Evolutionary conservation across 31 red algal genomes (phyloP), one percentile per base, ranked within the genome.

Genomic region (Bonnemaisonia californica): DNA sequence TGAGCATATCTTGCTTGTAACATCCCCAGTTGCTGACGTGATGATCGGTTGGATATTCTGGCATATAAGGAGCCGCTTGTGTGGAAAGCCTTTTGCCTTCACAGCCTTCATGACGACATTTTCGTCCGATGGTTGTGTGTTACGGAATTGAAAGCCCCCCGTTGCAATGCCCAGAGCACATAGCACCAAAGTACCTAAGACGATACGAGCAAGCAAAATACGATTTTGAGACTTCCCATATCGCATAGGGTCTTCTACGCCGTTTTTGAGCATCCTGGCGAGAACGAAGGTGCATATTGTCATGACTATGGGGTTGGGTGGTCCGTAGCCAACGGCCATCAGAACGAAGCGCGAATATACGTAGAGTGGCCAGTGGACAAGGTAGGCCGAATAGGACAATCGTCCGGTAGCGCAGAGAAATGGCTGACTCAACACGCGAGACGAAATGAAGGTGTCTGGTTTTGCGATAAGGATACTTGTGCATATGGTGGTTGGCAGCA

Each of bases 351-450:
- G 69, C 34, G 41, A 0, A 1, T 22, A 62, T 1, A 87, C 80
- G 21, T 59, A 79, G 27, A 86, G 41, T 16, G 81, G 81, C 90
- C 90, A 93, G 47, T 93, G 90, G 32, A 82, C 29, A 24, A 93
- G 90, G 69, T 93, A 93, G 22, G 65, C 57, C 1, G 77, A 54
- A 55, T 93, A 93, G 39, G 76, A 79, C 38, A 82, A 55, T 3
- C 70, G 55, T 3, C 90, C 90, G 4, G 87, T 1, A 33, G 45
- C 60, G 34, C 26, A 64, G 22, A 75, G 36, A 31, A 34, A 22
- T 1, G 19, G 71, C n/a, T 19, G 1, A 0, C 57, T 16, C 0
- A 86, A 65, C 1, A 19, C 24, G 32, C 12, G 4, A 47, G 32
- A 18, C 0, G 54, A 54, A 30, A 62, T 8, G 64, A 33, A 71